phyloP scores from a whole-genome alignment of 1,284 basidiomycete genomes.

The Trametes hirsuta region DNA sequence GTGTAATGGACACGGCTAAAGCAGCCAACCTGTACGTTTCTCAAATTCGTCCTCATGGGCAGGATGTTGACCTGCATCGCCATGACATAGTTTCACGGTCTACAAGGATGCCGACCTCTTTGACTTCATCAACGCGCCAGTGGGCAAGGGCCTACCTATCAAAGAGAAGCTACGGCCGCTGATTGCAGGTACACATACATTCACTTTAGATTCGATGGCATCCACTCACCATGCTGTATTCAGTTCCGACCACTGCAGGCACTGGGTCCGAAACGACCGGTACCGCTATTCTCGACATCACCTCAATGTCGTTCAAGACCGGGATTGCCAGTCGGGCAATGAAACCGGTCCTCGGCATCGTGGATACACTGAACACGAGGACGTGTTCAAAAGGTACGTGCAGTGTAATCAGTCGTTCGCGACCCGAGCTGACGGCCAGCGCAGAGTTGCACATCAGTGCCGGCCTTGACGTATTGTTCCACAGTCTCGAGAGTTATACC shows the following conservation, averaged over 20 bases:
- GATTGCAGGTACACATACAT: constrained; percentile 66
- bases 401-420: not conserved
- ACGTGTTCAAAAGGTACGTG: constrained; percentile 48
- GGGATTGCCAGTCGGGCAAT: constrained; percentile 93
- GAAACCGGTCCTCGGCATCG: constrained; percentile 88
- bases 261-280: constrained; percentile 99
- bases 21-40: constrained; percentile 81
- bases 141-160: constrained; percentile 92
- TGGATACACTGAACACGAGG: constrained; percentile 74
- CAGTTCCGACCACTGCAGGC: constrained; percentile 93
- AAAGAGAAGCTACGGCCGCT: constrained; percentile 78
- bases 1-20: constrained; percentile 95
- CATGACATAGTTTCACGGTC: constrained; percentile 64
- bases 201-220: not conserved
- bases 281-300: constrained; percentile 94
- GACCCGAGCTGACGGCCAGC: constrained; percentile 23
- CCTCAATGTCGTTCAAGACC: constrained; percentile 92
- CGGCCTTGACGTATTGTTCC: constrained; percentile 93
- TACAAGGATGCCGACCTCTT: constrained; percentile 92
- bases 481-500: constrained; percentile 92
- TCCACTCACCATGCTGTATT: not conserved
- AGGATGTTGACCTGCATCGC: not conserved
- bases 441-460: constrained; percentile 87
- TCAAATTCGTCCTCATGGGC: not conserved
- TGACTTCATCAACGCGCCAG: constrained; percentile 97